These are phyloP conservation scores for Penicillium crystallinum DNA, from an alignment of 495 filamentous ascomycete genomes.

Conservation along the genomic window DNA sequence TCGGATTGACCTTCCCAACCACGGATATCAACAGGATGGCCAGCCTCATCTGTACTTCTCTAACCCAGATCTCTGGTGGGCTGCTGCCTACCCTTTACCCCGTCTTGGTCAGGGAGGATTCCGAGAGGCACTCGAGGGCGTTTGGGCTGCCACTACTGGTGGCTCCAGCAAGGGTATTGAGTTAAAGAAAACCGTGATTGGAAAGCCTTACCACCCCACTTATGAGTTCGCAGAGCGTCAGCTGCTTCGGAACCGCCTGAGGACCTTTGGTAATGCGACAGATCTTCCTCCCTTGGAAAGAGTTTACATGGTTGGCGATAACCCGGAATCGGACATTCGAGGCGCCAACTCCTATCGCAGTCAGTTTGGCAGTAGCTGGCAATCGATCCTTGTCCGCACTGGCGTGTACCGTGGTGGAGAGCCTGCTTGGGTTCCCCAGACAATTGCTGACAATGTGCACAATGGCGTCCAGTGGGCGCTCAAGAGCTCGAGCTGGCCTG, in stretches of 20 bases:
- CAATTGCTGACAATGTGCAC: conserved; percentile 62
- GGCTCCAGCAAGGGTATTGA: conserved; percentile 48
- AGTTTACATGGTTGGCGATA: conserved; percentile 98
- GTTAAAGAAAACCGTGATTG: conserved; percentile 64
- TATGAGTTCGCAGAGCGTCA: conserved; percentile 80
- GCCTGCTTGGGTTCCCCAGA: conserved; percentile 50
- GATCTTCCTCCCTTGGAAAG: conserved; percentile 45
- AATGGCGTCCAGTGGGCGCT: conserved; percentile 62
- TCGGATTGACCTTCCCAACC: conserved; percentile 53
- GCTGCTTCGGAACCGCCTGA: conserved; percentile 54
- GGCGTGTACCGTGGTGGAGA: conserved; percentile 68
- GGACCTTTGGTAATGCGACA: conserved; percentile 32
- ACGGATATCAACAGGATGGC: conserved; percentile 68
- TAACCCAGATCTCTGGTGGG: conserved; percentile 89
- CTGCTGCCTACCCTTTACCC: conserved; percentile 73
- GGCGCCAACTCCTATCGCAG: conserved; percentile 80
- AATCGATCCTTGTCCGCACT: conserved; percentile 74
- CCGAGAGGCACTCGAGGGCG: conserved; percentile 69
- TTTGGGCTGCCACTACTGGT: conserved; percentile 70
- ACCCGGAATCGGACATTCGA: conserved; percentile 84
- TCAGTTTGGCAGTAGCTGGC: conserved; percentile 64
- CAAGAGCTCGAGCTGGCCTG: conserved; percentile 42
- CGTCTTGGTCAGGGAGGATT: conserved; percentile 93
- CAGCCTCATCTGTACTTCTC: conserved; percentile 82
- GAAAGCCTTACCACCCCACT: conserved; percentile 73